These are phyloP conservation scores for Inga leiocalycina DNA, from an alignment of 306 rosid genomes.

Conservation along the genomic window DNA sequence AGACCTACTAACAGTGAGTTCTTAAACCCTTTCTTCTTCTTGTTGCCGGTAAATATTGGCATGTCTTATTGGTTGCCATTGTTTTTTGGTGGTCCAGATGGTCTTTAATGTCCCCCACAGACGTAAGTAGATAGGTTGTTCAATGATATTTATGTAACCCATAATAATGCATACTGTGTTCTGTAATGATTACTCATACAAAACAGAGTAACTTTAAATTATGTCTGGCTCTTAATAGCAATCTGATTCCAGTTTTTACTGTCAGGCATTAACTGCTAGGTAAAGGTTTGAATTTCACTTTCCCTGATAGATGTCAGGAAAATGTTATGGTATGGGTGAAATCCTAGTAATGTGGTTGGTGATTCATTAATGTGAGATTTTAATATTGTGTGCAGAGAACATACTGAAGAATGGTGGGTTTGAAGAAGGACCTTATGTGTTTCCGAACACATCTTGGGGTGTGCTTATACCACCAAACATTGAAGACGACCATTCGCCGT, in stretches of 20 bases:
- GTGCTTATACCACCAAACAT: constrained; percentile 93
- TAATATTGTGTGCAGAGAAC: constrained; percentile 50
- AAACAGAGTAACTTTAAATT: not conserved
- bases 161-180: constrained; percentile 17
- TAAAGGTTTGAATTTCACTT: not conserved
- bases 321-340: not conserved
- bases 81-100: constrained; percentile 29
- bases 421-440: constrained; percentile 83
- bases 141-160: constrained; percentile 32
- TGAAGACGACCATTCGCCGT: constrained; percentile 89
- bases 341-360: no score
- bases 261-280: not conserved
- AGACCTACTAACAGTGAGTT: constrained; percentile 64
- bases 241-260: not conserved
- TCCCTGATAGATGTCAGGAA: not conserved
- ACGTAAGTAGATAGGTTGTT: constrained; percentile 34
- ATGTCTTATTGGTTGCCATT: constrained; percentile 8
- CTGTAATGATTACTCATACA: not conserved
- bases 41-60: not conserved
- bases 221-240: constrained; percentile 10
- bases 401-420: constrained; percentile 79
- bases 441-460: constrained; percentile 86
- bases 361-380: not conserved
- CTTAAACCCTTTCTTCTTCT: not conserved
- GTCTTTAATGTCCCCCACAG: not conserved